These are phyloP conservation scores for Haematococcus lacustris DNA, from an alignment of 139 green algal genomes.

Conservation along the genomic window DNA sequence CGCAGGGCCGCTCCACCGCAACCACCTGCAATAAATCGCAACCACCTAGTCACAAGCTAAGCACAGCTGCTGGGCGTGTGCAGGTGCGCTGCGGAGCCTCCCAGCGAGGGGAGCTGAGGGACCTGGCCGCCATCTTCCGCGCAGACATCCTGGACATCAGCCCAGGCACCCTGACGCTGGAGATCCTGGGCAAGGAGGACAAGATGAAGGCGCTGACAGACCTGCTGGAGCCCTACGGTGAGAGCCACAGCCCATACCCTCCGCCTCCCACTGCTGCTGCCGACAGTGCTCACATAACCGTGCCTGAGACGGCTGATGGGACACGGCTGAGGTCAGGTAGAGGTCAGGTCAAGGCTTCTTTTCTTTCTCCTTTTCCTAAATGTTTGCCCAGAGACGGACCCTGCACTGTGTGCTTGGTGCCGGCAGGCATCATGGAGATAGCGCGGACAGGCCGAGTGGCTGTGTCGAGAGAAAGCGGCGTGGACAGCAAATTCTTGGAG, in stretches of 20 bases:
- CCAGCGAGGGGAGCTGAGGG: constrained; percentile 73
- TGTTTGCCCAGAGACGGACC: no score
- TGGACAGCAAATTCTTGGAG: constrained; percentile 77
- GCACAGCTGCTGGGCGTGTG: no score
- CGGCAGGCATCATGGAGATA: constrained; percentile 80
- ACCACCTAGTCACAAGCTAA: no score
- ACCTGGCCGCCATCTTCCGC: constrained; percentile 88
- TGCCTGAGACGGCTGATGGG: no score
- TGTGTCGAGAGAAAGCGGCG: constrained; percentile 69
- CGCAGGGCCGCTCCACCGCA: neutral
- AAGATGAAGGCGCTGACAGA: constrained; percentile 85
- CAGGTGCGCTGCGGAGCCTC: constrained; percentile 54
- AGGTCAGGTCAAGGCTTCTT: no score
- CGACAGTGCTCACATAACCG: no score
- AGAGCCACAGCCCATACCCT: no score
- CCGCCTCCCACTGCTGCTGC: no score
- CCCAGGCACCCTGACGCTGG: constrained; percentile 74
- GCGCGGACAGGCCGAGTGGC: constrained; percentile 84
- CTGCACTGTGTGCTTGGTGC: no score
- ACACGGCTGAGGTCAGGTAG: no score
- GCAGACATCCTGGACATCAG: constrained; percentile 74
- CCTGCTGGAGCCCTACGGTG: constrained; percentile 30
- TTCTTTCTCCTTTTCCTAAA: no score
- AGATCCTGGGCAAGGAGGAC: constrained; percentile 82
- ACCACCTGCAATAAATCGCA: neutral